Base-by-base conservation (phyloP, 2,329 filamentous ascomycete species). In the Thelonectria discophora region DNA sequence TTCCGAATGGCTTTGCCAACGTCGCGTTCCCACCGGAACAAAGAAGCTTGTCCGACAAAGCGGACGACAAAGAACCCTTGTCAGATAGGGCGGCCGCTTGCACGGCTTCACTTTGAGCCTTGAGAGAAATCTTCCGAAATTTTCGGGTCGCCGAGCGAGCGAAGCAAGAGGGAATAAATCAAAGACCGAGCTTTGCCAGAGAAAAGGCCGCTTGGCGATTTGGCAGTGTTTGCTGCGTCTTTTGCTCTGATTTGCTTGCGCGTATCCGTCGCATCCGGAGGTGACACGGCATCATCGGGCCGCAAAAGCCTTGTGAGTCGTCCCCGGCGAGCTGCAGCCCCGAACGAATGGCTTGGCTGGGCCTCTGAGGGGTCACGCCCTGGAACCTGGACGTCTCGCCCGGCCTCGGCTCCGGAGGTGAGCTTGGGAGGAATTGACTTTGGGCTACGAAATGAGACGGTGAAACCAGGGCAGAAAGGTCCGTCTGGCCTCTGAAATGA, bases 1-100 rank as follows among this genome's bases (percentile, higher is more conserved):
- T 24, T 7, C 40, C 30, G 30, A 13, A 51, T 13, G 30, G 34
- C 32, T n/a, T 51, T 63, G 4, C 24, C 45, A 39, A n/a, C 20
- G 42, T 42, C 20, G 42, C 32, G 53, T 47, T 17, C 49, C 59
- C 55, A 56, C 64, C 59, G 63, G 8, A 55, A 60, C 13, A 13
- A 9, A 34, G 13, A 13, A 57, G 53, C 54, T 43, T 49, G 37
- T 46, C 60, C 58, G 50, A 46, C 50, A 47, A 53, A 17, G 34
- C 32, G 53, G 55, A 52, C 39, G 55, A n/a, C 18, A 39, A 12
- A 39, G 30, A 51, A 55, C 57, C 54, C 64, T 56, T 65, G 64
- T 54, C 60, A 69, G 65, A 62, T 55, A 30, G 58, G 32, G 65
- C 56, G 60, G 54, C 55, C 60, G 43, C 43, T 47, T 30, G 11